Evolutionary conservation across 1,284 basidiomycete species (phyloP).

Genomic region (Austroboletus olivaceoglutinosus): DNA sequence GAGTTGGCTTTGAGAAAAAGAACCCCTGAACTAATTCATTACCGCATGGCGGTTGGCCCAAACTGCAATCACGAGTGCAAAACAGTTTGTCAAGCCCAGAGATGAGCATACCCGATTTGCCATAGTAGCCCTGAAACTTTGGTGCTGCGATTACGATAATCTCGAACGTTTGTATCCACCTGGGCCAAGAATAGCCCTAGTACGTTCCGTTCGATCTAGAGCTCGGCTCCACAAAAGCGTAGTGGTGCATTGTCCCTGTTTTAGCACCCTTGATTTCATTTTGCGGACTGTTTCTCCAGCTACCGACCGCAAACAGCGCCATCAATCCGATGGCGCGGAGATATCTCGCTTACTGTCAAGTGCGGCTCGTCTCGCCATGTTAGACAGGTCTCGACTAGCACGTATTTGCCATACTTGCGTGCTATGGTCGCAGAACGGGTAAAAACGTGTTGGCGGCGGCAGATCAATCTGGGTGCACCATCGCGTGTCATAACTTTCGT

Average conservation of each 20-base stretch:
- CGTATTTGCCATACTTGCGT: background rate
- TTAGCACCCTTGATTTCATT: background rate
- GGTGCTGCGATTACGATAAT: constrained; percentile 12
- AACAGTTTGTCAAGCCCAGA: background rate
- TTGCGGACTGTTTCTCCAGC: background rate
- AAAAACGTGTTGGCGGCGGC: background rate
- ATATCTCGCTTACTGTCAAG: background rate
- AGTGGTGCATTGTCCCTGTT: background rate
- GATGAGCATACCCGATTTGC: background rate
- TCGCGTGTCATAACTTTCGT: background rate
- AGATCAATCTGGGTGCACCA: background rate
- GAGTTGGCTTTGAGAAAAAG: constrained; percentile 6
- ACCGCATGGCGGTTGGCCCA: background rate
- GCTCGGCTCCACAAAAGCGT: background rate
- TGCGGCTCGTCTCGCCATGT: background rate
- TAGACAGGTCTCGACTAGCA: background rate
- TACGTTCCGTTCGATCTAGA: background rate
- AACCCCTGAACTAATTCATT: constrained; percentile 1
- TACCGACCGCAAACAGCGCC: background rate
- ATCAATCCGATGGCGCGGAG: background rate
- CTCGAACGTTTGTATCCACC: background rate
- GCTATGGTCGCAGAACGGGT: background rate
- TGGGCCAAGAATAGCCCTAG: background rate
- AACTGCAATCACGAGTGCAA: background rate
- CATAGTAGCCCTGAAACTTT: constrained; percentile 10